Evolutionary conservation across 1,284 basidiomycete genomes (phyloP).

Genomic region (Gastroboletus turbinatus): DNA sequence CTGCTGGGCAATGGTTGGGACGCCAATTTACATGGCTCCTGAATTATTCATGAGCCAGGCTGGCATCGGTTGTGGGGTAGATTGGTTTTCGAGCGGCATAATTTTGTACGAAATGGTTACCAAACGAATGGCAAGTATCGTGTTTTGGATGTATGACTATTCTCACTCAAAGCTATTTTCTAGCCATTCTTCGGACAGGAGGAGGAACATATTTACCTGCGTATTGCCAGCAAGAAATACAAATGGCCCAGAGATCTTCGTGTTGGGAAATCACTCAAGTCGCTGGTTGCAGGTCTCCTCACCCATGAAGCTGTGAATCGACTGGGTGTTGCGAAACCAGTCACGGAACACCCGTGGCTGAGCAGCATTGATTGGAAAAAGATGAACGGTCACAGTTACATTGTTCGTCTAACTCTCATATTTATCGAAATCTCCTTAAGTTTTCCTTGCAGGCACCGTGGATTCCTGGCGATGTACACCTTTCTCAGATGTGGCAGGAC

Average conservation of each 20-base stretch:
- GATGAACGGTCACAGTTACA: constrained; percentile 40
- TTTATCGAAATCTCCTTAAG: constrained; percentile 3
- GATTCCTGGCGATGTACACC: constrained; percentile 25
- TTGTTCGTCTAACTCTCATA: constrained; percentile 35
- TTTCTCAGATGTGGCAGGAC: constrained; percentile 28
- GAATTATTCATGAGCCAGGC: constrained; percentile 52
- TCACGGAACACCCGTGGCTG: constrained; percentile 42
- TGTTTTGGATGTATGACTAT: background rate
- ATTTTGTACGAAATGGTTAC: constrained; percentile 78
- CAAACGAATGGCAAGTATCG: constrained; percentile 46
- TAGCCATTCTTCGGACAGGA: constrained; percentile 38
- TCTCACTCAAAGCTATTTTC: background rate
- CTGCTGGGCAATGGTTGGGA: constrained; percentile 47
- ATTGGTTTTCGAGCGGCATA: constrained; percentile 78
- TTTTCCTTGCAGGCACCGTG: constrained; percentile 30
- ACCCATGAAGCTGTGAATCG: constrained; percentile 36
- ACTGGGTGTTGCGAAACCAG: constrained; percentile 38
- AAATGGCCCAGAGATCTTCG: constrained; percentile 37
- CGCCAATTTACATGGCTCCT: constrained; percentile 71
- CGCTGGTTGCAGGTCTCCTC: constrained; percentile 43
- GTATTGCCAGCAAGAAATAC: constrained; percentile 28
- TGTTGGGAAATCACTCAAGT: constrained; percentile 40
- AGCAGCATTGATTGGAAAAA: constrained; percentile 44
- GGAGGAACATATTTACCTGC: constrained; percentile 24
- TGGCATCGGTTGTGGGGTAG: constrained; percentile 56